A percentile compares a stretch with the other conserved stretches of the same genome.
These are phyloP conservation scores for Vanrija humicola DNA, from an alignment of 1,284 basidiomycete genomes.

Conservation along the genomic window DNA sequence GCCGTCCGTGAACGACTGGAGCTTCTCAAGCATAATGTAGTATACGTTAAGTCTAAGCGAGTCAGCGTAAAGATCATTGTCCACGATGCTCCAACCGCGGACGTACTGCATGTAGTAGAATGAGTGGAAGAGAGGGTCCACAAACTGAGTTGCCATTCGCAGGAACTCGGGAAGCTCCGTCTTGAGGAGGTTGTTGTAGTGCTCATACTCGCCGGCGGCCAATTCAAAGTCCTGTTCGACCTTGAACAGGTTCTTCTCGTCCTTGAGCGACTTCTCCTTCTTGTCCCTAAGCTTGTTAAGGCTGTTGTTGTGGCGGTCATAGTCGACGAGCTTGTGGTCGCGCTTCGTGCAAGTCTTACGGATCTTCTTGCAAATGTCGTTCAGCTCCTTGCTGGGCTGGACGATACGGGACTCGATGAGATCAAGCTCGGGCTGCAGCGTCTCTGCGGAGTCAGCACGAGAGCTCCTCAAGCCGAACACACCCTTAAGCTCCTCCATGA, in stretches of 20 bases:
- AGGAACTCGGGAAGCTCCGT: conserved; percentile 90
- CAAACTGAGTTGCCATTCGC: conserved; percentile 78
- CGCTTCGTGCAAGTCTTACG: conserved; percentile 93
- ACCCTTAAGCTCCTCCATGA: conserved; percentile 78
- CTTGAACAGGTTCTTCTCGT: conserved; percentile 95
- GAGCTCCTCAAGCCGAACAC: background rate
- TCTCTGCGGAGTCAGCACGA: conserved; percentile 35
- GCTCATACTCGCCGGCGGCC: conserved; percentile 93
- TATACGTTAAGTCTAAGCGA: conserved; percentile 76
- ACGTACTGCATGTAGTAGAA: conserved; percentile 99
- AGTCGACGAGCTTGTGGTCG: conserved; percentile 96
- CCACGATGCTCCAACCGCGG: background rate
- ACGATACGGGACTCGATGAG: conserved; percentile 85
- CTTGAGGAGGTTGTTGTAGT: conserved; percentile 90
- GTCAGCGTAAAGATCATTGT: conserved; percentile 7
- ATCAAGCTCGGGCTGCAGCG: conserved; percentile 87
- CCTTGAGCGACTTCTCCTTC: conserved; percentile 88
- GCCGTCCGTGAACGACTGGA: conserved; percentile 78
- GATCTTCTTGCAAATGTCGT: conserved; percentile 79
- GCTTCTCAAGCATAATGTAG: conserved; percentile 88
- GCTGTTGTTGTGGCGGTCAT: conserved; percentile 93
- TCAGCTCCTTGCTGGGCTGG: conserved; percentile 83
- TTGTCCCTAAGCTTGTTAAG: conserved; percentile 93
- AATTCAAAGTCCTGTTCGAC: conserved; percentile 98
- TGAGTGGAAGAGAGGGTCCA: conserved; percentile 94